Percentiles rank a stretch among this genome's conserved stretches.
Evolutionary conservation across 495 filamentous ascomycete genomes (phyloP).

Genomic region (Tuber aestivum): DNA sequence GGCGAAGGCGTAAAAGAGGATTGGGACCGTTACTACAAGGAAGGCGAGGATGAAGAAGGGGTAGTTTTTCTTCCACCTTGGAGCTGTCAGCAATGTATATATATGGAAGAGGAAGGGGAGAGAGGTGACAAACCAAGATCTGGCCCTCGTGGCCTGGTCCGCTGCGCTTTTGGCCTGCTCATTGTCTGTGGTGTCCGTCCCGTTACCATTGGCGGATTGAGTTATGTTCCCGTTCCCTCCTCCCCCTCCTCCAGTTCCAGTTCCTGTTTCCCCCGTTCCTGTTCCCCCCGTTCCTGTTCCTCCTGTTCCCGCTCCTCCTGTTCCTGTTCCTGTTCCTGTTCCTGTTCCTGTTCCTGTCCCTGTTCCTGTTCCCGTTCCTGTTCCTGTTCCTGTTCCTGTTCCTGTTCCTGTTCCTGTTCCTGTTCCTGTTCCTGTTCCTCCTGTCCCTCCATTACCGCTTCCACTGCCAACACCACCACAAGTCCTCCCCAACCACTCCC

Average conservation of each 20-base stretch:
- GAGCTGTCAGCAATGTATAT: neutral
- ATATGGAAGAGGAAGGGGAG: neutral
- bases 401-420: neutral
- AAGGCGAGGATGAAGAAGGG: conserved; percentile 39
- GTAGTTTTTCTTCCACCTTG: conserved; percentile 39
- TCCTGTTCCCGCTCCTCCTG: too few species aligned
- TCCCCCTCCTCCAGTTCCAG: neutral
- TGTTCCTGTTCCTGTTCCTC: neutral
- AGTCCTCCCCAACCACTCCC: conserved; percentile 20
- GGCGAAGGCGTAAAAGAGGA: conserved; percentile 27
- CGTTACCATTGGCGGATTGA: neutral
- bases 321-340: too few species aligned
- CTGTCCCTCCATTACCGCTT: neutral
- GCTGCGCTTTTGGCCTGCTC: conserved; percentile 2
- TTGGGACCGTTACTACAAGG: conserved; percentile 34
- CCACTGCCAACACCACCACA: conserved; percentile 20
- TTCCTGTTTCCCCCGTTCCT: neutral
- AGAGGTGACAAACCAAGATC: conserved; percentile 15
- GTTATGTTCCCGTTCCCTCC: neutral
- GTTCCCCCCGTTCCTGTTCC: too few species aligned
- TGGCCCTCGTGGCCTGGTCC: conserved; percentile 21
- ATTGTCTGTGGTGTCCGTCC: neutral
- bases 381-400: too few species aligned
- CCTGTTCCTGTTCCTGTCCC: too few species aligned
- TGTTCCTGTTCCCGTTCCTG: too few species aligned